Percentiles rank a stretch among this genome's conserved stretches.
Evolutionary conservation across 139 green algal species (phyloP).

Genomic region (Chlamydomonas sphaeroides): DNA sequence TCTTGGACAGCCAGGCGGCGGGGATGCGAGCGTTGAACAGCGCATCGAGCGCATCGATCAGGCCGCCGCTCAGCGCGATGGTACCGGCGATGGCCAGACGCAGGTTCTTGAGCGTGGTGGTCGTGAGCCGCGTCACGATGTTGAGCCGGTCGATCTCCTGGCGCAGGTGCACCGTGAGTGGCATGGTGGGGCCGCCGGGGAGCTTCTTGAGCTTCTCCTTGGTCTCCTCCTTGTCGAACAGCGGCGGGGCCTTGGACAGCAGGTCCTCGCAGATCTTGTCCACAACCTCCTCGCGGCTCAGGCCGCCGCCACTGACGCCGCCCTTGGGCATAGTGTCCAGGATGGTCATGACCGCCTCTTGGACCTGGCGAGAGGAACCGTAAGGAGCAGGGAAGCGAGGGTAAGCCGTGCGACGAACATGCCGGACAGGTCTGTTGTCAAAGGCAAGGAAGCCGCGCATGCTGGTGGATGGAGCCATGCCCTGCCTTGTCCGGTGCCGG

Average conservation of each 20-base stretch:
- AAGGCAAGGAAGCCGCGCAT: too few species aligned
- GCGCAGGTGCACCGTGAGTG: slow-evolving; percentile 92
- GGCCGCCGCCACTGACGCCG: slow-evolving; percentile 63
- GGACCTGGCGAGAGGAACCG: slow-evolving; percentile 65
- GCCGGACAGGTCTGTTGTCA: too few species aligned
- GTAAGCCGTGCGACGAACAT: too few species aligned
- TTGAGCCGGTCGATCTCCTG: slow-evolving; percentile 95
- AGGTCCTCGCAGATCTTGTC: slow-evolving; percentile 92
- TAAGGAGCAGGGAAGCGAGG: background rate
- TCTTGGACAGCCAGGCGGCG: slow-evolving; percentile 81
- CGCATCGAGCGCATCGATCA: slow-evolving; percentile 87
- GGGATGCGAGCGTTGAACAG: slow-evolving; percentile 91
- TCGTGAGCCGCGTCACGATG: slow-evolving; percentile 61
- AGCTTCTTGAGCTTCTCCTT: slow-evolving; percentile 90
- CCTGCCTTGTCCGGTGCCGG: background rate
- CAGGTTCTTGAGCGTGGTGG: slow-evolving; percentile 74
- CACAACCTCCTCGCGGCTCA: slow-evolving; percentile 91
- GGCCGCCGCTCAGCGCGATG: slow-evolving; percentile 81
- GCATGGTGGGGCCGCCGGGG: slow-evolving; percentile 76
- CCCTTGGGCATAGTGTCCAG: slow-evolving; percentile 92
- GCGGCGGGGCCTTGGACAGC: slow-evolving; percentile 83
- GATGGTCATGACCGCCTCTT: slow-evolving; percentile 79
- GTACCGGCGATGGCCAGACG: slow-evolving; percentile 90
- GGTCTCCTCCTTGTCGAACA: slow-evolving; percentile 90
- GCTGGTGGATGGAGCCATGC: too few species aligned